Percentiles rank a stretch among this genome's conserved stretches.
These are phyloP conservation scores for Exophiala sp. DNA, from an alignment of 2,329 filamentous ascomycete genomes.

Conservation along the genomic window DNA sequence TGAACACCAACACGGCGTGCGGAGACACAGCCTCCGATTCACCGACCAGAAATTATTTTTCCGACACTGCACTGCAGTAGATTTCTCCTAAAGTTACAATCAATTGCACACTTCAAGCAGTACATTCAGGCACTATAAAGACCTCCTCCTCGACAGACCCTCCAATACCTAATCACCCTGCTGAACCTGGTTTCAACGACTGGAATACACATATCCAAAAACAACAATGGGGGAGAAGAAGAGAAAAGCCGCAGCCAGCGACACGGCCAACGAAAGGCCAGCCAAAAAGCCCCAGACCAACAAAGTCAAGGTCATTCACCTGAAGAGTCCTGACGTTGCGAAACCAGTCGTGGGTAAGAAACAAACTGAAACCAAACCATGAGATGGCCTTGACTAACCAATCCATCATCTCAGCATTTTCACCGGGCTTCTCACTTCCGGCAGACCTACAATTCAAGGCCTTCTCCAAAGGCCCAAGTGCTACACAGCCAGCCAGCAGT, in stretches of 20 bases:
- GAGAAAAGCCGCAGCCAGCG: slow-evolving; percentile 21
- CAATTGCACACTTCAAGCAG: too few relatives aligned
- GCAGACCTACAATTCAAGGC: slow-evolving; percentile 19
- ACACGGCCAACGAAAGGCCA: slow-evolving; percentile 12
- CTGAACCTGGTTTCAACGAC: too few relatives aligned
- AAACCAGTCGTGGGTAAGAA: slow-evolving; percentile 28
- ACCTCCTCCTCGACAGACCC: too few relatives aligned
- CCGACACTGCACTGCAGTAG: background rate
- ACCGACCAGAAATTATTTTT: slow-evolving; percentile 4
- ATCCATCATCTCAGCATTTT: slow-evolving; percentile 23
- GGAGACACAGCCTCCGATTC: background rate
- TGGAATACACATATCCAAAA: background rate
- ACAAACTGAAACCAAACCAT: too few relatives aligned
- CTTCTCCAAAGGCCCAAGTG: slow-evolving; percentile 17
- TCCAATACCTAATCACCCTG: too few relatives aligned
- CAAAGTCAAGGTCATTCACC: slow-evolving; percentile 23
- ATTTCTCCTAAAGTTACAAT: too few relatives aligned
- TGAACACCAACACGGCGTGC: background rate
- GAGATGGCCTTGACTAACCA: slow-evolving; percentile 1
- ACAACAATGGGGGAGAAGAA: slow-evolving; percentile 19
- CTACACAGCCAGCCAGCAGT: background rate
- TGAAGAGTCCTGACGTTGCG: slow-evolving; percentile 15
- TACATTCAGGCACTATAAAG: too few relatives aligned
- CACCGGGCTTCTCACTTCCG: slow-evolving; percentile 29
- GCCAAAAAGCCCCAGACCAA: slow-evolving; percentile 23